Evolutionary conservation across 2,329 filamentous ascomycete species (phyloP), one percentile per base, ranked within the genome.

Genomic region (Amylocarpus encephaloides): DNA sequence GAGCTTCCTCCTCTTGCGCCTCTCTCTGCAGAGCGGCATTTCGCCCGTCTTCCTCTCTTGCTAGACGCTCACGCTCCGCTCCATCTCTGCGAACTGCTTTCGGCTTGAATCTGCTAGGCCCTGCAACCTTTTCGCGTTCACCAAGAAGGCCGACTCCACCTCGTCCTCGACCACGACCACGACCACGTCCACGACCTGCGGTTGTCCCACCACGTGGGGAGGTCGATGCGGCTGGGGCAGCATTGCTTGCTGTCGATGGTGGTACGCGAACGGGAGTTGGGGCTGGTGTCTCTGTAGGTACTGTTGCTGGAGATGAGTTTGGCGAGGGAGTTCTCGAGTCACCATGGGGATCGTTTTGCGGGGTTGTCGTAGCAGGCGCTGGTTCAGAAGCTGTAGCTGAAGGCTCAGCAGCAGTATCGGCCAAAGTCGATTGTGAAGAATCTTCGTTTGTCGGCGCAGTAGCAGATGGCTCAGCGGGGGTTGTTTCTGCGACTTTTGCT

Each of bases 51-150:
- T 49, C 51, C 48, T 50, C 48, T 30, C 55, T 58, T 10, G 58
- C 59, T 26, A 62, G 43, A 29, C 59, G 56, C 7, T 63, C 56
- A 36, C 60, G 50, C 44, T 63, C 62, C 5, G 35, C 49, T 22
- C 52, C 53, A 53, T 57, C 56, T 51, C 62, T 56, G 35, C 64
- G 50, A n/a, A 63, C 48, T 53, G 50, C 56, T 35, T 62, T 64
- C 5, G 65, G 65, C 48, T 66, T 67, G 50, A 66, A 67, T 51
- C 59, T 64, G 36, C 60, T 63, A 30, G 48, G 30, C 3, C 43
- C 48, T 30, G 56, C 46, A 22, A 51, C 29, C 13, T 51, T 49
- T 11, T 47, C 45, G 30, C 36, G 38, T 18, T 19, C 30, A 18
- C n/a, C 29, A 4, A 32, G 41, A 26, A 44, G 50, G 11, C 32